Conservation (phyloP, 1,139 yeast genomes). For the Arxiozyma telluris region DNA sequence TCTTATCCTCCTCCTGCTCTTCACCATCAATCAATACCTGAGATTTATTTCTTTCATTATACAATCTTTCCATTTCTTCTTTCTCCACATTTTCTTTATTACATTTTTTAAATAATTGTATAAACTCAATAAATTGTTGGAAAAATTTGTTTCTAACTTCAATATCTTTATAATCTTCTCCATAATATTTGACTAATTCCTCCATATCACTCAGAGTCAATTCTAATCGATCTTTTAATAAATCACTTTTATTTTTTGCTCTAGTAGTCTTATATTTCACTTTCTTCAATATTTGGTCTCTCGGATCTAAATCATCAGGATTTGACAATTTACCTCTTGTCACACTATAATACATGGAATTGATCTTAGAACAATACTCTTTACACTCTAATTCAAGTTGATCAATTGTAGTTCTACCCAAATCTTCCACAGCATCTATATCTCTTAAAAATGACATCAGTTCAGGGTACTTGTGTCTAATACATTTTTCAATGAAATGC, state of each 20-base stretch:
- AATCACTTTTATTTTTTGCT: conserved; percentile 54
- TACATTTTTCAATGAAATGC: conserved; percentile 77
- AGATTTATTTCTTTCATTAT: conserved; percentile 45
- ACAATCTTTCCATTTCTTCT: conserved; percentile 72
- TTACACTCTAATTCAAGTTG: conserved; percentile 64
- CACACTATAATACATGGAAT: conserved; percentile 47
- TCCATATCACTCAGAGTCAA: conserved; percentile 47
- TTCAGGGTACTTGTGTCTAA: conserved; percentile 72
- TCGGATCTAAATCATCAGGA: conserved; percentile 59
- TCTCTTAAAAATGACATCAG: conserved; percentile 72
- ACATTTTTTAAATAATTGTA: conserved; percentile 65
- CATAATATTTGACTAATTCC: conserved; percentile 66
- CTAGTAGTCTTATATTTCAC: conserved; percentile 46
- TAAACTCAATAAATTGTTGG: conserved; percentile 62
- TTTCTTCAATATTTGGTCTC: conserved; percentile 51
- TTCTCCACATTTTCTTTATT: conserved; percentile 65
- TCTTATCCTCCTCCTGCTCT: conserved; percentile 6
- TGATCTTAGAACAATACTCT: conserved; percentile 49
- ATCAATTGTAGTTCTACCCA: conserved; percentile 66
- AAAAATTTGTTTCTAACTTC: conserved; percentile 61
- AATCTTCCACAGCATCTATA: conserved; percentile 48
- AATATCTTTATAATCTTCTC: conserved; percentile 63
- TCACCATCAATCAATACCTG: conserved; percentile 10
- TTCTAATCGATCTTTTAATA: conserved; percentile 48
- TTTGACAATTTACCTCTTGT: conserved; percentile 71